Evolutionary conservation across 768 basidiomycete genomes (phyloP).

Genomic region (Phanerochaete sordida): DNA sequence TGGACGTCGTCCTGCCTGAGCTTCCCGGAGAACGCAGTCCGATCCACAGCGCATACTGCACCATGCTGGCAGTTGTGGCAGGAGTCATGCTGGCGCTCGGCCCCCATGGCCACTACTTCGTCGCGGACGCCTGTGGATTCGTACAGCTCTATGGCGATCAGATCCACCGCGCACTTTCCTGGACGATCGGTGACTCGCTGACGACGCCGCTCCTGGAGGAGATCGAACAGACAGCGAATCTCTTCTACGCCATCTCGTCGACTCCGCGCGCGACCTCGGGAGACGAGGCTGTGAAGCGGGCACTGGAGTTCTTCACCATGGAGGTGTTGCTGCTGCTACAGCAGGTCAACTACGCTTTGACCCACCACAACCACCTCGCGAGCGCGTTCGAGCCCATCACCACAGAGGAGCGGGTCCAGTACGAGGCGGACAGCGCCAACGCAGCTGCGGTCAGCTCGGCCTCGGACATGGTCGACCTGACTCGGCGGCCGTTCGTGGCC

Average conservation of each 20-base stretch:
- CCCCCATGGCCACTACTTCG: constrained; percentile 71
- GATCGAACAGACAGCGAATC: constrained; percentile 70
- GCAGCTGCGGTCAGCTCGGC: constrained; percentile 29
- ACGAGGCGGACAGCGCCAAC: constrained; percentile 55
- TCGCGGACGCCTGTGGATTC: constrained; percentile 81
- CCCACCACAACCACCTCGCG: constrained; percentile 86
- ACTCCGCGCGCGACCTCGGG: constrained; percentile 39
- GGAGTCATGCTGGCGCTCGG: constrained; percentile 63
- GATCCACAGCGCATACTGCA: constrained; percentile 77
- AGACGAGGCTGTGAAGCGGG: constrained; percentile 53
- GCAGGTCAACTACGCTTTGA: constrained; percentile 85
- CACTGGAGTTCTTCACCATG: constrained; percentile 65
- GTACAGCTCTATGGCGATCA: constrained; percentile 84
- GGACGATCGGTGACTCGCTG: constrained; percentile 80
- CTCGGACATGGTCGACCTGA: constrained; percentile 52
- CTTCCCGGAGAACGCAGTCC: constrained; percentile 75
- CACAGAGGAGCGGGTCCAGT: constrained; percentile 61
- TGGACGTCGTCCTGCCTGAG: constrained; percentile 66
- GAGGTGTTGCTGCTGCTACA: constrained; percentile 75
- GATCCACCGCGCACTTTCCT: constrained; percentile 69
- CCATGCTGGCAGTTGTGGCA: constrained; percentile 78
- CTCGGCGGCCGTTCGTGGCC: constrained; percentile 68
- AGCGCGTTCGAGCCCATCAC: constrained; percentile 79
- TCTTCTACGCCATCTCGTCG: constrained; percentile 74
- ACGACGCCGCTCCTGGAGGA: constrained; percentile 78